Evolutionary conservation across 805 yeast genomes (phyloP).

Genomic region (Blastobotrys americana): DNA sequence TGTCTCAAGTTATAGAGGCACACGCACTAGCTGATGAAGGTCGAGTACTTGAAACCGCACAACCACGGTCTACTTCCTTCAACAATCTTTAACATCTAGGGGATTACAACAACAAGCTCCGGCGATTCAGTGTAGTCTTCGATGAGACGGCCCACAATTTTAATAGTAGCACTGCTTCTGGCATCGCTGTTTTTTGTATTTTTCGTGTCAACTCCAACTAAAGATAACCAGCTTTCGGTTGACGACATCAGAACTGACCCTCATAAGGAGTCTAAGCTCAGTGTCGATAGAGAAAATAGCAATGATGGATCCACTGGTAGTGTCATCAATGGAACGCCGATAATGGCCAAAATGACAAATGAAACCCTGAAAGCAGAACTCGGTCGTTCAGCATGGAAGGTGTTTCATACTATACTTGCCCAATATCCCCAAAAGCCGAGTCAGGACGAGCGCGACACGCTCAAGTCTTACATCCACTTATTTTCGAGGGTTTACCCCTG

Average conservation of each 20-base stretch:
- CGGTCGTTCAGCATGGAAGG: conserved; percentile 87
- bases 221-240: conserved; percentile 7
- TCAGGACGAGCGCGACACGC: conserved; percentile 51
- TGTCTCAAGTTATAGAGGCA: not conserved
- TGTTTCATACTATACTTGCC: conserved; percentile 86
- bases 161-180: conserved; percentile 12
- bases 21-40: not conserved
- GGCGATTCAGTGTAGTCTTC: not conserved
- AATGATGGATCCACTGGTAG: not conserved
- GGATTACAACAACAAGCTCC: not conserved
- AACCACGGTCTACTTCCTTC: not conserved
- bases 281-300: not conserved
- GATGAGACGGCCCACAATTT: conserved; percentile 14
- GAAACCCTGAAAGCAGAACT: conserved; percentile 70
- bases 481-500: conserved; percentile 95
- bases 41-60: not conserved
- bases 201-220: conserved; percentile 7
- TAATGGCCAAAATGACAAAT: conserved; percentile 94
- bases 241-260: conserved; percentile 7
- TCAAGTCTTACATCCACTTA: conserved; percentile 55
- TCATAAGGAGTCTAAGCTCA: not conserved
- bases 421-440: conserved; percentile 84
- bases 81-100: not conserved
- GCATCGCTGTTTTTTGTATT: conserved; percentile 8
- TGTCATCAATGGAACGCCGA: conserved; percentile 37